phyloP scores from a whole-genome alignment of 495 filamentous ascomycete species.

The Penicillium odoratum region DNA sequence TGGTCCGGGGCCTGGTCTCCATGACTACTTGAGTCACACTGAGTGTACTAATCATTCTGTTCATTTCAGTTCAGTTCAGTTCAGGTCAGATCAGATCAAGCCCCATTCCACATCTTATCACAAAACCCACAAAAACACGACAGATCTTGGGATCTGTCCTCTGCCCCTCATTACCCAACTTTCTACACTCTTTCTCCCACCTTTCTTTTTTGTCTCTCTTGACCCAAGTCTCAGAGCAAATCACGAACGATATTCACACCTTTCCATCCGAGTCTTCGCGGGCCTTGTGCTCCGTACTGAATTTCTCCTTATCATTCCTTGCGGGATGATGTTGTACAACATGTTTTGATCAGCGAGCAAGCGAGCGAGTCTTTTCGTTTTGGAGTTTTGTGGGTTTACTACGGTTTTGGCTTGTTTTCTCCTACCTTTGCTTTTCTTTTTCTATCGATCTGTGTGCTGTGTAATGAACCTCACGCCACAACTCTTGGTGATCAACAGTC shows the following conservation, averaged over 20 bases:
- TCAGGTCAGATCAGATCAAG: too few relatives aligned
- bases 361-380: constrained; percentile 18
- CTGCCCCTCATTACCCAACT: neutral
- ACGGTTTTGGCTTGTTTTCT: neutral
- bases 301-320: constrained; percentile 3
- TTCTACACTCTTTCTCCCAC: neutral
- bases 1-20: too few relatives aligned
- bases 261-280: neutral
- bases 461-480: constrained; percentile 4
- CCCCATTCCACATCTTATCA: neutral
- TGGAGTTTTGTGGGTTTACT: neutral
- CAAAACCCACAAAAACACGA: neutral
- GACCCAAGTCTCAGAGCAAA: constrained; percentile 15
- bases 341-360: constrained; percentile 19
- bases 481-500: neutral
- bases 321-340: constrained; percentile 12
- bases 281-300: constrained; percentile 6
- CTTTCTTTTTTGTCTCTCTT: constrained; percentile 3
- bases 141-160: neutral
- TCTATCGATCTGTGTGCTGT: neutral
- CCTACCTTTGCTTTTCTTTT: neutral
- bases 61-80: too few relatives aligned
- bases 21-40: neutral
- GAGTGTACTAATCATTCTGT: neutral
- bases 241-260: constrained; percentile 23